Conservation (phyloP, 495 filamentous ascomycete species). For the Penicillium mononematosum region DNA sequence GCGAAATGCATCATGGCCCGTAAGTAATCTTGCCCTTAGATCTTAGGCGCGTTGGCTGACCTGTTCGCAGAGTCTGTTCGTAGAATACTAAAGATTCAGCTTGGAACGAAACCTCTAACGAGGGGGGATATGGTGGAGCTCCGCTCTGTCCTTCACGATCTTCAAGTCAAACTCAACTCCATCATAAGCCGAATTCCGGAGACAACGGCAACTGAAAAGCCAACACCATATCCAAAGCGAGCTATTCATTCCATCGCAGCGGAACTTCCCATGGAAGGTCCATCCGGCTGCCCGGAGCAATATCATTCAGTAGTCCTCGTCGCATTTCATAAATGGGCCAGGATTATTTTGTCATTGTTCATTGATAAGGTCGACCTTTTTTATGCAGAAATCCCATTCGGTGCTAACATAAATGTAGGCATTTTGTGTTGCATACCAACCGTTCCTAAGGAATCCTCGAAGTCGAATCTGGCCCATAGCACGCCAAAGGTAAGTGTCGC, state of each 20-base stretch:
- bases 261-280: conserved; percentile 39
- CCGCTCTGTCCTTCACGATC: conserved; percentile 43
- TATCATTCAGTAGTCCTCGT: conserved; percentile 47
- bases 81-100: conserved; percentile 45
- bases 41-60: conserved; percentile 9
- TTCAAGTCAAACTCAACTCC: conserved; percentile 46
- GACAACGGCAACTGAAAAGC: conserved; percentile 5
- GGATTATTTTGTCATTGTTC: conserved; percentile 44
- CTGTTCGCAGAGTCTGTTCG: conserved; percentile 38
- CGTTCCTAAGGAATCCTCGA: conserved; percentile 55
- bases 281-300: conserved; percentile 41
- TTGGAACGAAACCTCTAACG: conserved; percentile 46
- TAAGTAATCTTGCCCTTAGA: conserved; percentile 22
- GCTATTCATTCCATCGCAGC: conserved; percentile 24
- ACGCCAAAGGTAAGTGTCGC: conserved; percentile 43
- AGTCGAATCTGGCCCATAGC: conserved; percentile 54
- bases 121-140: conserved; percentile 48
- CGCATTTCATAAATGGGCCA: conserved; percentile 50
- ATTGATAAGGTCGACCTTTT: conserved; percentile 41
- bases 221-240: conserved; percentile 19
- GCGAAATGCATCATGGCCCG: conserved; percentile 51
- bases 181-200: conserved; percentile 45
- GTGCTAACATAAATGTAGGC: conserved; percentile 26
- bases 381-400: neutral
- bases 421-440: conserved; percentile 55